phyloP scores from a whole-genome alignment of 768 basidiomycete species.

The Leccinum fibrillosum region DNA sequence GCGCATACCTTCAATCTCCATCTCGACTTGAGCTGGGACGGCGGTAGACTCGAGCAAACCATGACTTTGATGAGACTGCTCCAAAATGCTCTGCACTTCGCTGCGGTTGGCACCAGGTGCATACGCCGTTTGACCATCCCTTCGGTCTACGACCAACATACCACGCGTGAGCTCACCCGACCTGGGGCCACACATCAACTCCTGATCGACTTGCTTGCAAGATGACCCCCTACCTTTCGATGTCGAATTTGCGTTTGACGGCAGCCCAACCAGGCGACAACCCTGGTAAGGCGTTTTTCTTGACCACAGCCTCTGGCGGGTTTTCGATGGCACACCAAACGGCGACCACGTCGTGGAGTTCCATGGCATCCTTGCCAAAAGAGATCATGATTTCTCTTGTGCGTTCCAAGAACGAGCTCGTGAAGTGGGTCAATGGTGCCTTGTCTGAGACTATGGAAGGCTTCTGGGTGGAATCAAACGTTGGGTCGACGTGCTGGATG shows the following conservation, averaged over 20 bases:
- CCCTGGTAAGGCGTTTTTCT: slow-evolving; percentile 19
- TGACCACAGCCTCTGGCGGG: slow-evolving; percentile 43
- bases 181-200: slow-evolving; percentile 32
- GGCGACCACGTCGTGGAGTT: slow-evolving; percentile 87
- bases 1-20: slow-evolving; percentile 33
- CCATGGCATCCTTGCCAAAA: slow-evolving; percentile 82
- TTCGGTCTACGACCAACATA: slow-evolving; percentile 82
- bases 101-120: slow-evolving; percentile 65
- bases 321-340: slow-evolving; percentile 84
- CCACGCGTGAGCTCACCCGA: slow-evolving; percentile 79
- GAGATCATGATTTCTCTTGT: slow-evolving; percentile 73
- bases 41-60: slow-evolving; percentile 47
- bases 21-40: slow-evolving; percentile 52
- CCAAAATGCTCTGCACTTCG: slow-evolving; percentile 53
- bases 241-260: slow-evolving; percentile 52
- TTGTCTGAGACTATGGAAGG: slow-evolving; percentile 52
- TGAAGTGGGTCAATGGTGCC: slow-evolving; percentile 68
- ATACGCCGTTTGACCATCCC: slow-evolving; percentile 63
- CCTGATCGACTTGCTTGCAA: neutral
- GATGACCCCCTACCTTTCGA: slow-evolving; percentile 55
- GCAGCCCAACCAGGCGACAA: slow-evolving; percentile 56
- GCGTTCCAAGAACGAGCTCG: slow-evolving; percentile 73
- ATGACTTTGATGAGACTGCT: slow-evolving; percentile 32
- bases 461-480: slow-evolving; percentile 45
- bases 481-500: slow-evolving; percentile 53